Conservation (phyloP, 2,329 filamentous ascomycete species). For the Phoma sp. region DNA sequence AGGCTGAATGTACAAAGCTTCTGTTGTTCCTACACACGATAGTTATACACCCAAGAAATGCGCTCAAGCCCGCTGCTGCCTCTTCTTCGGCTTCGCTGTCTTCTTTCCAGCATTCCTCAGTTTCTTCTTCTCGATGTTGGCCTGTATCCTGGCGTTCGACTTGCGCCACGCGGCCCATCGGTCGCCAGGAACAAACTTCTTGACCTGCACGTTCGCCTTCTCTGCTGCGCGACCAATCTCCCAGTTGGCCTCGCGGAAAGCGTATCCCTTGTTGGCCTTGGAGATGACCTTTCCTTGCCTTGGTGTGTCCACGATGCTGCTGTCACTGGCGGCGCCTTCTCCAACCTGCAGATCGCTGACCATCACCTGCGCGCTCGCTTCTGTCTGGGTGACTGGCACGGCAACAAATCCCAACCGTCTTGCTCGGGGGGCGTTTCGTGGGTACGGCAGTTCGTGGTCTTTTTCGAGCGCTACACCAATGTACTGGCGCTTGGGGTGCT, state of each 20-base stretch:
- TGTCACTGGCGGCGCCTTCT: constrained; percentile 26
- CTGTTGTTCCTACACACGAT: constrained; percentile 30
- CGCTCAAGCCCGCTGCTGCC: constrained; percentile 24
- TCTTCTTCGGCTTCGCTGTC: constrained; percentile 39
- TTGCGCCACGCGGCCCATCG: constrained; percentile 71
- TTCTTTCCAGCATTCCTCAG: constrained; percentile 55
- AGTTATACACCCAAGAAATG: constrained; percentile 25
- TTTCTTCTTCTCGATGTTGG: constrained; percentile 62
- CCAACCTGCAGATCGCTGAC: constrained; percentile 28
- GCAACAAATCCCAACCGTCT: constrained; percentile 77
- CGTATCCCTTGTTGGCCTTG: constrained; percentile 61
- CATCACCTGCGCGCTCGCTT: constrained; percentile 26
- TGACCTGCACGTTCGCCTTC: constrained; percentile 63
- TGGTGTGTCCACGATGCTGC: constrained; percentile 43
- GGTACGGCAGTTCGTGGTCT: constrained; percentile 78
- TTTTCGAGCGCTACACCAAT: constrained; percentile 92
- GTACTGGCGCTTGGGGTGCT: constrained; percentile 87
- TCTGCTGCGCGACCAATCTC: constrained; percentile 70
- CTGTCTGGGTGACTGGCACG: constrained; percentile 43
- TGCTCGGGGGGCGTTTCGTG: constrained; percentile 73
- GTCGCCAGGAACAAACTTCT: constrained; percentile 63
- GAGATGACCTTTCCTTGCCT: constrained; percentile 27
- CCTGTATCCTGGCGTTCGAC: constrained; percentile 58
- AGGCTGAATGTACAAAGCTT: constrained; percentile 18
- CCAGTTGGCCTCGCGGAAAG: constrained; percentile 71